Percentiles rank a stretch among this genome's conserved stretches.
Evolutionary conservation across 352 stramenopile species (phyloP).

Genomic region (Phytophthora citrophthora): DNA sequence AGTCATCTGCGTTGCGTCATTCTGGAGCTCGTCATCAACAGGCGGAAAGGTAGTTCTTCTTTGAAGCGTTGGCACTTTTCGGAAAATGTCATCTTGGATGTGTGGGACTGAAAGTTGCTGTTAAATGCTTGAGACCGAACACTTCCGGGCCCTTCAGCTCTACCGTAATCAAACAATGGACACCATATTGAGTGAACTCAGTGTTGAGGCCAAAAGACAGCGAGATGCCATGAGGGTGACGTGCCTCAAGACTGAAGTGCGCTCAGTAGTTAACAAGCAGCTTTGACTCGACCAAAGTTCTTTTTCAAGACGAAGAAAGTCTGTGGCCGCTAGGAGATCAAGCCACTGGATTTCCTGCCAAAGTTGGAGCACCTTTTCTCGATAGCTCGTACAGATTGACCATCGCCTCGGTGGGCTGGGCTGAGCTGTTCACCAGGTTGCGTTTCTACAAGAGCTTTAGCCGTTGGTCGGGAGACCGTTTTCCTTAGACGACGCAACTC

Average conservation of each 20-base stretch:
- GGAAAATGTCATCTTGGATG: no score
- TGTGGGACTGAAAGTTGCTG: background rate
- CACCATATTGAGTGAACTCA: background rate
- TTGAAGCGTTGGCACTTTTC: no score
- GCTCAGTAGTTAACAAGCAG: background rate
- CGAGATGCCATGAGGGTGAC: constrained; percentile 8
- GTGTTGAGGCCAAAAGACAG: constrained; percentile 1
- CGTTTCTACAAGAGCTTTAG: constrained; percentile 9
- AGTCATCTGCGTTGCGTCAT: no score
- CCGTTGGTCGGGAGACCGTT: constrained; percentile 17
- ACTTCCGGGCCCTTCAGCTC: background rate
- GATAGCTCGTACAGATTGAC: background rate
- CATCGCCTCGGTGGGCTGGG: no score
- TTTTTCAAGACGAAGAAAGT: background rate
- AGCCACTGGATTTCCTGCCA: background rate
- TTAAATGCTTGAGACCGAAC: background rate
- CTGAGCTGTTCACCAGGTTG: background rate
- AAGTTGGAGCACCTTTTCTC: background rate
- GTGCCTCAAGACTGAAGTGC: background rate
- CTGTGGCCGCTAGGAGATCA: background rate
- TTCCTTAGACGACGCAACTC: constrained; percentile 10
- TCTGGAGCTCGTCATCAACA: no score
- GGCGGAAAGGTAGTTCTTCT: no score
- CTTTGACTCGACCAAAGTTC: background rate
- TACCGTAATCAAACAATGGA: background rate